These are phyloP conservation scores for Saccharum hybrid DNA, from an alignment of 202 grass and related monocot genomes.

Conservation along the genomic window DNA sequence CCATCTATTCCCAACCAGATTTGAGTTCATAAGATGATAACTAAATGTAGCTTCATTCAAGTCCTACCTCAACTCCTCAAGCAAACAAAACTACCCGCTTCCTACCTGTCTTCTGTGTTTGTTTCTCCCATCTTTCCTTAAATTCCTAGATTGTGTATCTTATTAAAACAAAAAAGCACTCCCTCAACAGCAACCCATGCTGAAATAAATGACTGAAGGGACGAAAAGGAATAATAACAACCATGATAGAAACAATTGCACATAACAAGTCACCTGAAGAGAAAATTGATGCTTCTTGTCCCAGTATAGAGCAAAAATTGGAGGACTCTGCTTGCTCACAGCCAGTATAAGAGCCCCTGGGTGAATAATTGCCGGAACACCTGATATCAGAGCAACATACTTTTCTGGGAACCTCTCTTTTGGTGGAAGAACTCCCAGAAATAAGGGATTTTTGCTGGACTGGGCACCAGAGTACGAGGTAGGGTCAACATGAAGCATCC, in stretches of 20 bases:
- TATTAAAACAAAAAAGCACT: conserved; percentile 3
- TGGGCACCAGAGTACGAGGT: conserved; percentile 90
- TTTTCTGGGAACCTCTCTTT: conserved; percentile 97
- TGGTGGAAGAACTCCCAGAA: conserved; percentile 93
- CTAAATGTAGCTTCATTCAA: background rate
- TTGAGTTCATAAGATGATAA: background rate
- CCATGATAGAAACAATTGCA: conserved; percentile 4
- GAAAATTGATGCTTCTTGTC: conserved; percentile 97
- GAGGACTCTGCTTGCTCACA: conserved; percentile 82
- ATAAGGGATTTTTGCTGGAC: conserved; percentile 95
- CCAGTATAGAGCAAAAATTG: conserved; percentile 88
- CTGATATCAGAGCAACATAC: conserved; percentile 92
- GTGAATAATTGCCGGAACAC: conserved; percentile 82
- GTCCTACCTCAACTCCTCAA: background rate
- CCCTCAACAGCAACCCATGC: conserved; percentile 17
- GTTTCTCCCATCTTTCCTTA: conserved; percentile 18
- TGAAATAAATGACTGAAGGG: background rate
- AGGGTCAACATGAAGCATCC: conserved; percentile 96
- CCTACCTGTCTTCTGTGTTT: conserved; percentile 31
- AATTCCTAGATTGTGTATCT: background rate
- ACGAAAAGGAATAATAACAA: background rate
- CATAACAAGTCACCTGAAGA: conserved; percentile 70
- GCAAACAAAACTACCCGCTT: background rate
- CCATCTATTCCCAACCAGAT: conserved; percentile 6
- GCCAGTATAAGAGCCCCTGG: conserved; percentile 88